Percentiles rank a stretch among this genome's conserved stretches.
phyloP scores from a whole-genome alignment of 2,329 filamentous ascomycete genomes.

The Phaeoacremonium minimum region DNA sequence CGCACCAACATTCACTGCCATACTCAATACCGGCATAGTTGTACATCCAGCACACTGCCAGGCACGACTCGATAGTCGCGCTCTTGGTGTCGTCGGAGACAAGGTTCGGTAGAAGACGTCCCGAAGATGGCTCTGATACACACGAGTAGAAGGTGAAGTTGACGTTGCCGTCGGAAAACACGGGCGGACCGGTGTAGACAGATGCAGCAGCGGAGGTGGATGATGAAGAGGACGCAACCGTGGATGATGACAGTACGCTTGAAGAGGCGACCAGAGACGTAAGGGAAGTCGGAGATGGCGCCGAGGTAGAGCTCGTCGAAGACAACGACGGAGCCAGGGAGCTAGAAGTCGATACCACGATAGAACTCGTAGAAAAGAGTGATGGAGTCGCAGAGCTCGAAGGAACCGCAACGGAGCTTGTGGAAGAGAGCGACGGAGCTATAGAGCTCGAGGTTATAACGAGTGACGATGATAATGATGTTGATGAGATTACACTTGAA shows the following conservation, averaged over 20 bases:
- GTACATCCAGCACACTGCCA: constrained; percentile 10
- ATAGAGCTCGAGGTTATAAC: background rate
- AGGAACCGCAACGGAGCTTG: background rate
- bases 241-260: background rate
- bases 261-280: background rate
- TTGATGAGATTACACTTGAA: background rate
- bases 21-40: constrained; percentile 11
- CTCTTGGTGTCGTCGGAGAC: background rate
- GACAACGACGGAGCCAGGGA: background rate
- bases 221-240: background rate
- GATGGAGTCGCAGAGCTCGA: background rate
- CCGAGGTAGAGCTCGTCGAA: no score
- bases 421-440: background rate
- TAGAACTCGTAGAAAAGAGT: background rate
- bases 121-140: constrained; percentile 1
- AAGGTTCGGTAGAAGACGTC: background rate
- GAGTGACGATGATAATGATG: background rate
- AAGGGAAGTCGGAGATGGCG: no score
- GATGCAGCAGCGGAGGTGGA: background rate
- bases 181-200: constrained; percentile 3
- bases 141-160: constrained; percentile 5
- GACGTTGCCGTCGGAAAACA: constrained; percentile 1
- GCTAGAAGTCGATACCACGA: background rate
- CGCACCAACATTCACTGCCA: constrained; percentile 15
- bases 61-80: constrained; percentile 8